A percentile compares a stretch with the other conserved stretches of the same genome.
Conservation (phyloP, 1,284 basidiomycete genomes). For the Erythrobasidium hasegawianum region DNA sequence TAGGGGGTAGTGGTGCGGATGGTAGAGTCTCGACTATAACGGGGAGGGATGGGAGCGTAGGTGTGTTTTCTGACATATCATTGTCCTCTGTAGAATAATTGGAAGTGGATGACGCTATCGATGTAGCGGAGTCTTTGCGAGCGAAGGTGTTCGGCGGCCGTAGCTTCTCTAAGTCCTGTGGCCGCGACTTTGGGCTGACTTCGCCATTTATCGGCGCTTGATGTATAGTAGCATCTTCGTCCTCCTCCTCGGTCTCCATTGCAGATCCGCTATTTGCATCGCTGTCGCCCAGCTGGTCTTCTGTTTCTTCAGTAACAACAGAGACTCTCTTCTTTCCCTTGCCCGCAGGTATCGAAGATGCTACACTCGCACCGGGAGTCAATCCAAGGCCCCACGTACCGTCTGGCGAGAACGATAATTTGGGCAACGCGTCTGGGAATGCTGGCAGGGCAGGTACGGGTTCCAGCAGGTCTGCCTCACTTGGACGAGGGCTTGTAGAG, state of each 20-base stretch:
- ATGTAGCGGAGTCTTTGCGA: slow-evolving; percentile 22
- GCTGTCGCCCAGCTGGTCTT: slow-evolving; percentile 30
- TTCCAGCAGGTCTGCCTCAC: slow-evolving; percentile 7
- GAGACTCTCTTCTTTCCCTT: slow-evolving; percentile 33
- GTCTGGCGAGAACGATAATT: slow-evolving; percentile 4
- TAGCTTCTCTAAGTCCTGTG: not conserved
- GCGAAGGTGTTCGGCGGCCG: not conserved
- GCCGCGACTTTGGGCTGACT: not conserved
- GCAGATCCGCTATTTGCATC: not conserved
- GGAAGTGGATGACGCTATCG: slow-evolving; percentile 23
- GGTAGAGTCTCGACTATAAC: not conserved
- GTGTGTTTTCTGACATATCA: not conserved
- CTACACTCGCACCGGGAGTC: not conserved
- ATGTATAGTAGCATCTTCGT: not conserved
- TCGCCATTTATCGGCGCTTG: not conserved
- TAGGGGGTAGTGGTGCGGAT: slow-evolving; percentile 1
- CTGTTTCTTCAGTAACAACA: slow-evolving; percentile 30
- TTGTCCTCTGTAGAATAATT: slow-evolving; percentile 10
- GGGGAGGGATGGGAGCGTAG: not conserved
- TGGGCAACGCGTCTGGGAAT: not conserved
- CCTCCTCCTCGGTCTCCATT: not conserved
- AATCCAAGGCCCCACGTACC: slow-evolving; percentile 1
- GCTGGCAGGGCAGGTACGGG: slow-evolving; percentile 32
- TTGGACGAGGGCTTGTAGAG: slow-evolving; percentile 13
- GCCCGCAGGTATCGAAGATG: not conserved